A percentile compares a stretch with the other conserved stretches of the same genome.
Conservation (phyloP, 441 rosid species). For the Erodium trifolium region DNA sequence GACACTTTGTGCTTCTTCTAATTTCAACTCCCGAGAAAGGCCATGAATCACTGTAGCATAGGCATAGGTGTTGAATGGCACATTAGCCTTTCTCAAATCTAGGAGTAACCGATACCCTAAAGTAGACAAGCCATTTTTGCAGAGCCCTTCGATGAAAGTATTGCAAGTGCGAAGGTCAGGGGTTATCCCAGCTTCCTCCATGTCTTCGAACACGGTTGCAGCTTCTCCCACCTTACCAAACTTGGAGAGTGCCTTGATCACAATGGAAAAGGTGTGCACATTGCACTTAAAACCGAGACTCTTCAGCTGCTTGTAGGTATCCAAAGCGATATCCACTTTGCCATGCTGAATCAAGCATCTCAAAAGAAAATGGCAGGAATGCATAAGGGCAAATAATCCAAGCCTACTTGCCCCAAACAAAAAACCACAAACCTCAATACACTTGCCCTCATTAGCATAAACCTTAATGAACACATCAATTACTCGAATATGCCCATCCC, state of each 20-base stretch:
- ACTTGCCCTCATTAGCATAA: conserved; percentile 40
- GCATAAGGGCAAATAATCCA: conserved; percentile 36
- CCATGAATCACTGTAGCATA: conserved; percentile 44
- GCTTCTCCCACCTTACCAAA: conserved; percentile 48
- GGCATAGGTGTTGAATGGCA: conserved; percentile 32
- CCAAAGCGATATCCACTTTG: conserved; percentile 33
- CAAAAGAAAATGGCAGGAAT: conserved; percentile 55
- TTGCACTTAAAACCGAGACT: conserved; percentile 42
- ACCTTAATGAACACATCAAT: conserved; percentile 47
- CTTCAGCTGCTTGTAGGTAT: conserved; percentile 42
- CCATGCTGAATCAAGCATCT: conserved; percentile 39
- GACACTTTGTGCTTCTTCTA: conserved; percentile 45
- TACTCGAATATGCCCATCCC: too few species aligned
- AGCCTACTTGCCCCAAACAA: conserved; percentile 30
- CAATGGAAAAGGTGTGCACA: conserved; percentile 43
- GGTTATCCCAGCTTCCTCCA: conserved; percentile 38
- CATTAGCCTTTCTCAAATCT: conserved; percentile 17
- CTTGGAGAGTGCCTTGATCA: conserved; percentile 53
- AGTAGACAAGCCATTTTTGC: conserved; percentile 32
- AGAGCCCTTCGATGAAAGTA: conserved; percentile 59
- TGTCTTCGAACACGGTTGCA: conserved; percentile 26
- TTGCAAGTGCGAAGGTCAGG: conserved; percentile 38
- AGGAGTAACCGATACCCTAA: conserved; percentile 35
- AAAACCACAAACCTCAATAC: conserved; percentile 49
- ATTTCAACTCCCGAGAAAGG: conserved; percentile 47